Evolutionary conservation across 208 protist species (phyloP).

Genomic region (Tritrichomonas foetus): DNA sequence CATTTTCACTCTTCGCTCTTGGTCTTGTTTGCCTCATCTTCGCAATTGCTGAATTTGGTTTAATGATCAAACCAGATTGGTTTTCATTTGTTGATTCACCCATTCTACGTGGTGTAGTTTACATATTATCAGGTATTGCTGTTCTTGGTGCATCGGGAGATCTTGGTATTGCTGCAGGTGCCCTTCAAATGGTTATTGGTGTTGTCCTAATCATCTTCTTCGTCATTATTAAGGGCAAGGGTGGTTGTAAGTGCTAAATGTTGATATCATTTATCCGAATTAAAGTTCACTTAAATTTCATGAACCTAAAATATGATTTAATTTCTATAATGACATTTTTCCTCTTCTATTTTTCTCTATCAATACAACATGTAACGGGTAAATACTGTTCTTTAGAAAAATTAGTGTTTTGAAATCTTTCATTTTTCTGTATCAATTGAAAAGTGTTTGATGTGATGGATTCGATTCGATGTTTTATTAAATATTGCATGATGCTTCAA

Average conservation of each 20-base stretch:
- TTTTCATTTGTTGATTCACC: not conserved
- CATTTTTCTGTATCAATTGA: no score
- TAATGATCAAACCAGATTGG: not conserved
- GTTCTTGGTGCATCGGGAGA: not conserved
- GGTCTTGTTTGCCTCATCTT: not conserved
- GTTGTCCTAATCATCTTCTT: not conserved
- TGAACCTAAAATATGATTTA: no score
- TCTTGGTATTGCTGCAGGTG: slow-evolving; percentile 21
- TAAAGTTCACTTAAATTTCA: no score
- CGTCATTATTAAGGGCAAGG: not conserved
- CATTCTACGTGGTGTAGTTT: not conserved
- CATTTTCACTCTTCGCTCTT: not conserved
- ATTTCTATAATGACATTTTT: no score
- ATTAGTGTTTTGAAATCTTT: no score
- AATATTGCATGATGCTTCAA: no score
- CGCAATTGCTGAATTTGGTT: not conserved
- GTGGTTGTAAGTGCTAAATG: not conserved
- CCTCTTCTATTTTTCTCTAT: no score
- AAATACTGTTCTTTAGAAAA: no score
- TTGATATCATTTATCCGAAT: no score
- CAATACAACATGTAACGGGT: no score
- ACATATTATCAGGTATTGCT: not conserved
- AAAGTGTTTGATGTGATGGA: no score
- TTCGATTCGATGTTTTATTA: no score
- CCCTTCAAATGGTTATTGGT: not conserved